A percentile compares a stretch with the other conserved stretches of the same genome.
Evolutionary conservation across 441 rosid species (phyloP).

Genomic region (Corymbia calophylla): DNA sequence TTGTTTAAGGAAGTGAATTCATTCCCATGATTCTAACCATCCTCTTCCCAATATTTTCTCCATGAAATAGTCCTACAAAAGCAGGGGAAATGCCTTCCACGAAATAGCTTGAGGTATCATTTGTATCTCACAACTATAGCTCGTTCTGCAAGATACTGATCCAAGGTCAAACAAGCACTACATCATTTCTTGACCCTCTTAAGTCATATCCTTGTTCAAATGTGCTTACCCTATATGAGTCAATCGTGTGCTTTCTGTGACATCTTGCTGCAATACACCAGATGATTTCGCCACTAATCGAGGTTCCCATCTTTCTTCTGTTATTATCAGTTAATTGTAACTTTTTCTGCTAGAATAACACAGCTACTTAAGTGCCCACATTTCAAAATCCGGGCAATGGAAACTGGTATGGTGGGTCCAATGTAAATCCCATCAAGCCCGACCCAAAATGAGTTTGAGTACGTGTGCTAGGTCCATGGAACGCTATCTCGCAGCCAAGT

Average conservation of each 20-base stretch:
- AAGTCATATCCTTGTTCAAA: neutral
- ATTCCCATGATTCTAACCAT: slow-evolving; percentile 37
- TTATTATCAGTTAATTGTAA: neutral
- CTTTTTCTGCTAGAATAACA: neutral
- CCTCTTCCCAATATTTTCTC: slow-evolving; percentile 39
- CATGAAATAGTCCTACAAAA: slow-evolving; percentile 26
- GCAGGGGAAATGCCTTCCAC: slow-evolving; percentile 42
- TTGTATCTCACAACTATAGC: neutral
- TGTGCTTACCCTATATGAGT: neutral
- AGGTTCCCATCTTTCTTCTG: neutral
- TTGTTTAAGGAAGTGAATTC: neutral
- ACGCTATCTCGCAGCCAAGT: too few relatives aligned
- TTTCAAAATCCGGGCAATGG: neutral
- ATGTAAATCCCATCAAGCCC: neutral
- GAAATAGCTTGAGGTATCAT: neutral
- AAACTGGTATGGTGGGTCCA: neutral
- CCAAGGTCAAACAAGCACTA: neutral
- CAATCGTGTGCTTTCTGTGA: neutral
- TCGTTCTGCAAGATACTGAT: neutral
- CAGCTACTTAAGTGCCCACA: neutral
- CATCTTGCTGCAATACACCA: neutral
- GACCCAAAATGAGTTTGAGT: neutral
- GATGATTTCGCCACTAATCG: neutral
- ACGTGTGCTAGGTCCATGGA: neutral
- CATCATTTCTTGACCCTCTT: neutral